Conservation (phyloP, 2,329 filamentous ascomycete genomes). For the Diaporthe ampelina region DNA sequence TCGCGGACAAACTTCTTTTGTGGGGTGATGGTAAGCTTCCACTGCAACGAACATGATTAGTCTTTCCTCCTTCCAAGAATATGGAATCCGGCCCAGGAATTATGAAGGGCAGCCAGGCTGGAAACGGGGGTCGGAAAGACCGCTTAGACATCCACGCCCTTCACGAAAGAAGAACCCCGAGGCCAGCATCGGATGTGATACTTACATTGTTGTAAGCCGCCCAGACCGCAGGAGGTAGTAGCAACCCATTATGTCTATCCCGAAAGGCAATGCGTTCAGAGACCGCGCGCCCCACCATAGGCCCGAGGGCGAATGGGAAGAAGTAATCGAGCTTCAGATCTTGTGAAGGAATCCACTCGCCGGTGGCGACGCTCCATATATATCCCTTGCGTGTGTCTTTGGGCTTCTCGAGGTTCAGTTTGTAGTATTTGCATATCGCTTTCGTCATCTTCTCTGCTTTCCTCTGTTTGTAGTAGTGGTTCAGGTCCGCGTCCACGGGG, state of each 20-base stretch:
- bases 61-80: not conserved
- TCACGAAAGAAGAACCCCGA: too few relatives aligned
- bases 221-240: not conserved
- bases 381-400: not conserved
- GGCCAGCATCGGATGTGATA: not conserved
- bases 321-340: not conserved
- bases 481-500: slow-evolving; percentile 6
- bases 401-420: not conserved
- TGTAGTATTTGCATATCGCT: not conserved
- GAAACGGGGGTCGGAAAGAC: not conserved
- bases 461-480: not conserved
- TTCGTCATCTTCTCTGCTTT: not conserved
- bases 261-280: not conserved
- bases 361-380: slow-evolving; percentile 17
- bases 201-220: not conserved
- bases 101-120: not conserved
- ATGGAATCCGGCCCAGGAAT: fast-evolving
- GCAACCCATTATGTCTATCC: not conserved
- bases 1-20: not conserved
- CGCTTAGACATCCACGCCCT: not conserved
- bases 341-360: not conserved
- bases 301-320: slow-evolving; percentile 15
- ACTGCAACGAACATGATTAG: not conserved
- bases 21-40: slow-evolving; percentile 5
- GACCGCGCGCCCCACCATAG: not conserved